phyloP scores from a whole-genome alignment of 2,329 filamentous ascomycete genomes.

The Aureobasidium sp. region DNA sequence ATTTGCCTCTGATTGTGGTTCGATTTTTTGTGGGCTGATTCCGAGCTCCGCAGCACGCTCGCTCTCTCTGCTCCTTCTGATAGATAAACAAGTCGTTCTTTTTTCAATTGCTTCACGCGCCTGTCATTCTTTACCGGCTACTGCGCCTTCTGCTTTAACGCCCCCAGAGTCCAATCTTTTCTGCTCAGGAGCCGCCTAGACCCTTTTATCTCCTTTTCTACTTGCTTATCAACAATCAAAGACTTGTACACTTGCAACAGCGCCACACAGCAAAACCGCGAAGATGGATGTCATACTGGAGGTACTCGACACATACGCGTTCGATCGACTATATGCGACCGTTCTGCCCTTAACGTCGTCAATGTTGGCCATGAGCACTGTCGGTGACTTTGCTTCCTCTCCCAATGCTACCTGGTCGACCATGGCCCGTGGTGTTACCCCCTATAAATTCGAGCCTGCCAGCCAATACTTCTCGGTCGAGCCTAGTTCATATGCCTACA shows the following conservation, averaged over 20 bases:
- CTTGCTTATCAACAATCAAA: neutral
- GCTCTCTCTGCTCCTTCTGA: conserved; percentile 3
- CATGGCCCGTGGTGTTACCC: conserved; percentile 33
- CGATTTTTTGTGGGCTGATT: conserved; percentile 14
- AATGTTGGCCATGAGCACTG: conserved; percentile 47
- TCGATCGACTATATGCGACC: conserved; percentile 70
- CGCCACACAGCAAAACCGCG: conserved; percentile 24
- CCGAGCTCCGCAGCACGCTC: conserved; percentile 3
- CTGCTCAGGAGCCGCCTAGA: neutral
- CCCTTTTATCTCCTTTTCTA: neutral
- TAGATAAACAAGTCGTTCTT: conserved; percentile 14
- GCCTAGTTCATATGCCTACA: conserved; percentile 69
- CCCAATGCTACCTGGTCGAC: conserved; percentile 50
- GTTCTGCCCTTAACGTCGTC: conserved; percentile 53
- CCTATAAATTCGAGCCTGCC: conserved; percentile 65
- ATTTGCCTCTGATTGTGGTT: conserved; percentile 15
- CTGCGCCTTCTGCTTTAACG: neutral
- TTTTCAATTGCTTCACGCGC: conserved; percentile 8
- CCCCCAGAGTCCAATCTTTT: neutral
- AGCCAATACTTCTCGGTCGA: conserved; percentile 61
- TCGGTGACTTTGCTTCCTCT: conserved; percentile 43
- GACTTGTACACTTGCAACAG: neutral
- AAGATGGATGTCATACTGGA: conserved; percentile 89
- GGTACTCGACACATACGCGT: conserved; percentile 70
- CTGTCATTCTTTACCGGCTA: conserved; percentile 9